Evolutionary conservation across 768 basidiomycete species (phyloP), one percentile per base, ranked within the genome.

Genomic region (Suillus tomentosus): DNA sequence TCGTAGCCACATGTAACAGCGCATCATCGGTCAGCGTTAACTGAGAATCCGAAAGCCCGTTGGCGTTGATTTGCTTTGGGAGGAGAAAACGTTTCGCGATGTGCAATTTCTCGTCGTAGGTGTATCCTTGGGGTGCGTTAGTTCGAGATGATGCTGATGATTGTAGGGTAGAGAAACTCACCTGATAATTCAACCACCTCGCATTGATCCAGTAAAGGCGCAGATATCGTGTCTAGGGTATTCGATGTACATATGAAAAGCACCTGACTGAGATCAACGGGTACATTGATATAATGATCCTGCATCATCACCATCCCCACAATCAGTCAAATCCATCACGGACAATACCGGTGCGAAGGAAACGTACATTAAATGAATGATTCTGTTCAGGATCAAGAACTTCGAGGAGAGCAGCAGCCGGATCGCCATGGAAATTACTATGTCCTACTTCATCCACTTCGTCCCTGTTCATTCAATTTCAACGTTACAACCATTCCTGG

Each of bases 381-480:
- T 95, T 96, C 75, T 96, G 94, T 73, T 97, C 96, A 0, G 96
- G 96, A 73, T 97, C 96, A 60, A 98, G 81, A 0, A 96, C 94
- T 71, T 98, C 95, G 5, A 98, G 78, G 65, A 98, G 76, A 0
- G 95, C 95, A 45, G 96, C 96, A 3, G 86, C 87, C 15, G 95
- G 95, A 73, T 96, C 95, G 0, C 95, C 95, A 68, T 96, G 95
- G 79, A 92, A 91, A 71, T 91, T 94, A 68, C 85, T 90, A 62
- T 90, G 88, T 0, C 90, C 90, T 62, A 94, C 85, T 77, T 97
- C 96, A 78, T 97, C 96, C 51, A 97, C 87, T 75, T 97, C 96
- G 71, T 97, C 96, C 10, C 78, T 79, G 61, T 40, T 37, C 45
- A 63, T 43, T 36, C 45, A 64, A 67, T 42, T 42, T 37, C 47